Base-by-base conservation (phyloP, 2,329 filamentous ascomycete genomes). In the Colletotrichum sp. region DNA sequence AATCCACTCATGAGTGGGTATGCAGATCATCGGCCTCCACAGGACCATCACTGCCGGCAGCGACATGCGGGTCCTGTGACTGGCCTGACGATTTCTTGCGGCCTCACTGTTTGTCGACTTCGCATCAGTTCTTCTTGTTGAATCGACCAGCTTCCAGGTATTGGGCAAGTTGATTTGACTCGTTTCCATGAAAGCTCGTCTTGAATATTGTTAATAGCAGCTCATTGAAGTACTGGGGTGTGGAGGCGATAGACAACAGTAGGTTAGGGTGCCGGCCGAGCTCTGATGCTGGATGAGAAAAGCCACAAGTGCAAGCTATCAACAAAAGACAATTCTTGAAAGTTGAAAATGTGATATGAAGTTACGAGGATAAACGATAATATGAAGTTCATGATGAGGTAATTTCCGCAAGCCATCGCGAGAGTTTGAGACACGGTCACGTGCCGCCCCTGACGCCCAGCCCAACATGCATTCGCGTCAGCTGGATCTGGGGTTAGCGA, bases 61-160 rank as follows among this genome's bases (percentile, higher is more conserved):
- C 1, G 16, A 52, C n/a, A 13, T 4, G 43, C n/a, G 43, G 43
- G 43, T 21, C 43, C 4, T 52, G 10, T 52, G 2, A 21, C 43
- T 2, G 10, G n/a, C 2, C n/a, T 21, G 2, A 13, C 10, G 43
- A 52, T 2, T 2, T 1, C 13, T n/a, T 13, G n/a, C n/a, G 2
- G n/a, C 43, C 43, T 21, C n/a, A 2, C 2, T 21, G 12, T 13
- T n/a, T 21, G 10, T 24, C 12, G 0, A 3, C 1, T 52, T 52
- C n/a, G 43, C 0, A 21, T 4, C 10, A 24, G 43, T 3, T 21
- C n/a, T 52, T 52, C 3, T 7, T 7, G n/a, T 7, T 18, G 5
- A n/a, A 12, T n/a, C 5, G 5, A 48, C 3, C 10, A 7, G 12
- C n/a, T 48, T 1, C 2, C 2, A n/a, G 18, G n/a, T n/a, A 13